phyloP scores from a whole-genome alignment of 768 basidiomycete genomes.

The Kwoniella europaea region DNA sequence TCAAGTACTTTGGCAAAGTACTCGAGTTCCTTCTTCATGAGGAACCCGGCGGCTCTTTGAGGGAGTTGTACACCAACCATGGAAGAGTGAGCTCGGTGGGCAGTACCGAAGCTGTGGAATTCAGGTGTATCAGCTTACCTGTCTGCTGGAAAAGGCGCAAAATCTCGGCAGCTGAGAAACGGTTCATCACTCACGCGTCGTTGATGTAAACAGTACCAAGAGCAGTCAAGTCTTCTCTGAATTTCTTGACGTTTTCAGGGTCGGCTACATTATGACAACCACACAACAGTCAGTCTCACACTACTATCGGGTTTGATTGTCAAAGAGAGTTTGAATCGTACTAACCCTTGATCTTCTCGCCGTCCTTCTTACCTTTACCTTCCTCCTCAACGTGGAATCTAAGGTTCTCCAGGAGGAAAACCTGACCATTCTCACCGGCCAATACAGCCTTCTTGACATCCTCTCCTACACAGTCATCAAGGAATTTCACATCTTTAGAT shows the following conservation, averaged over 20 bases:
- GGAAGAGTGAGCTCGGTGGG: conserved; percentile 96
- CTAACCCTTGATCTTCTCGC: conserved; percentile 79
- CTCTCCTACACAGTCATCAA: conserved; percentile 81
- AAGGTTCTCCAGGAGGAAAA: conserved; percentile 93
- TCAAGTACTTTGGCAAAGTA: conserved; percentile 98
- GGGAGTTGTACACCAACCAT: conserved; percentile 96
- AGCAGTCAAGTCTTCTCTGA: conserved; percentile 83
- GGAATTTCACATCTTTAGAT: conserved; percentile 74
- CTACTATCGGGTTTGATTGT: too few species aligned
- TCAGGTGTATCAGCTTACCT: too few species aligned
- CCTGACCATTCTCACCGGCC: conserved; percentile 64
- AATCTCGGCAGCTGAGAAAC: not conserved
- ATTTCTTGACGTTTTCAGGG: conserved; percentile 74
- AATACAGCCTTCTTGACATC: conserved; percentile 80
- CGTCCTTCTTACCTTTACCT: conserved; percentile 91
- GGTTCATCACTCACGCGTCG: conserved; percentile 66
- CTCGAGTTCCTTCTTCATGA: conserved; percentile 98
- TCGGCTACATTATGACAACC: conserved; percentile 62
- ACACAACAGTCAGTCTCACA: not conserved
- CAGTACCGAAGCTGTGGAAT: conserved; percentile 75
- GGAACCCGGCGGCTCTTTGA: conserved; percentile 90
- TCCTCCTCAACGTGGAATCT: conserved; percentile 99
- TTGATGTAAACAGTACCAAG: conserved; percentile 98
- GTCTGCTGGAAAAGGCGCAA: too few species aligned
- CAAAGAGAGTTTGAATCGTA: too few species aligned